These are phyloP conservation scores for Pascua sp. DNA, from an alignment of 1,284 basidiomycete species.

Conservation along the genomic window DNA sequence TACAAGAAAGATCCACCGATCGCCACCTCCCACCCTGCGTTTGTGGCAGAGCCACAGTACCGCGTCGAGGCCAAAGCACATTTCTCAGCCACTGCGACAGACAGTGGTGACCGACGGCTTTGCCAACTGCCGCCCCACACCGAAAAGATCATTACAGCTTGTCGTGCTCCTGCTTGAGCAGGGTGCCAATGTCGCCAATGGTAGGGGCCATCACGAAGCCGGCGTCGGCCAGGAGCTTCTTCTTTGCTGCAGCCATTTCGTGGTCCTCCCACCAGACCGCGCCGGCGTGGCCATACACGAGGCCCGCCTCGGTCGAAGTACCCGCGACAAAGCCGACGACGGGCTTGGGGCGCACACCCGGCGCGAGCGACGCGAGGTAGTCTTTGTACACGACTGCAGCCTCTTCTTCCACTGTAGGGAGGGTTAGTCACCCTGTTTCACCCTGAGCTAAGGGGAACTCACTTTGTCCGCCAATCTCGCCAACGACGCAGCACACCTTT, in stretches of 20 bases:
- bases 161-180: constrained; percentile 16
- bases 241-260: constrained; percentile 20
- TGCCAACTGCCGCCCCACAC: not conserved
- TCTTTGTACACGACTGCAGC: constrained; percentile 89
- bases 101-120: too few species aligned
- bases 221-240: constrained; percentile 9
- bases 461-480: constrained; percentile 79
- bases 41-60: too few species aligned
- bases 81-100: too few species aligned
- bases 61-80: too few species aligned
- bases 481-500: constrained; percentile 88
- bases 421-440: not conserved
- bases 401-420: constrained; percentile 86
- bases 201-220: constrained; percentile 19
- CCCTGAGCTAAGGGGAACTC: not conserved
- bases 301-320: constrained; percentile 85
- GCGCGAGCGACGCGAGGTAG: constrained; percentile 60
- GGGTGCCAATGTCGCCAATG: constrained; percentile 16
- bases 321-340: constrained; percentile 95
- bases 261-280: constrained; percentile 25
- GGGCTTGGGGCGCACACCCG: constrained; percentile 63
- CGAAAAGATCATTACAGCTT: not conserved
- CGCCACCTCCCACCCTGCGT: too few species aligned
- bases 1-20: too few species aligned
- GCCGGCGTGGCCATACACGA: constrained; percentile 86